Base-by-base conservation (phyloP, 192 early-diverging fungal species). In the Rhizoclosmatium globosum region DNA sequence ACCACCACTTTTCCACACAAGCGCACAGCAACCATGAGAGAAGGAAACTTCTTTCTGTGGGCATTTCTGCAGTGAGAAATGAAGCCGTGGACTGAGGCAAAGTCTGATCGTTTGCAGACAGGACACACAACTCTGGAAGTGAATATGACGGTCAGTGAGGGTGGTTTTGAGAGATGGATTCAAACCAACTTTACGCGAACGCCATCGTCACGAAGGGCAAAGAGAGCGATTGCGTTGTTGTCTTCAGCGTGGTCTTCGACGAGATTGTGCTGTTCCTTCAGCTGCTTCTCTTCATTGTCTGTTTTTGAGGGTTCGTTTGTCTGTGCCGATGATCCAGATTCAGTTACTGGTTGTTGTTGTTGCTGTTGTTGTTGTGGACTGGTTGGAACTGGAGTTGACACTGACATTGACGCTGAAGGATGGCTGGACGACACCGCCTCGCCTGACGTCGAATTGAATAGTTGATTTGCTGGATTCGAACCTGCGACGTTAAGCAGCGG, bases 1-100 rank as follows among this genome's bases (percentile, higher is more conserved):
- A 62, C 60, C 60, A 62, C 60, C 21, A 31, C 87, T 1, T 87
- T 86, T 9, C 95, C 95, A 82, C 95, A 95, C 46, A 85, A 77
- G 38, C 89, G 78, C 47, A 94, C 89, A 1, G 94, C 93, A 44
- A 95, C 93, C 39, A 92, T 91, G 65, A 93, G 88, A 61, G 87
- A 91, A 4, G 91, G 87, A 84, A 95, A 97, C 62, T 94, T 92
- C 9, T 89, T 76, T 42, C 85, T 78, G 81, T 96, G 95, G 9
- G 88, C 85, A 19, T 93, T 74, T 21, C 95, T 89, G 80, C 91
- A 93, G 76, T 97, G 96, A 75, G 94, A 95, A 21, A 95, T 75
- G 77, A 97, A 95, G n/a, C 95, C 94, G 78, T 94, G 94, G 57
- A 92, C 87, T 75, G 90, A 95, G 46, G 87, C 87, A 85, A 97